These are phyloP conservation scores for Metschnikowia vanudenii DNA, from an alignment of 805 yeast species.

Conservation along the genomic window DNA sequence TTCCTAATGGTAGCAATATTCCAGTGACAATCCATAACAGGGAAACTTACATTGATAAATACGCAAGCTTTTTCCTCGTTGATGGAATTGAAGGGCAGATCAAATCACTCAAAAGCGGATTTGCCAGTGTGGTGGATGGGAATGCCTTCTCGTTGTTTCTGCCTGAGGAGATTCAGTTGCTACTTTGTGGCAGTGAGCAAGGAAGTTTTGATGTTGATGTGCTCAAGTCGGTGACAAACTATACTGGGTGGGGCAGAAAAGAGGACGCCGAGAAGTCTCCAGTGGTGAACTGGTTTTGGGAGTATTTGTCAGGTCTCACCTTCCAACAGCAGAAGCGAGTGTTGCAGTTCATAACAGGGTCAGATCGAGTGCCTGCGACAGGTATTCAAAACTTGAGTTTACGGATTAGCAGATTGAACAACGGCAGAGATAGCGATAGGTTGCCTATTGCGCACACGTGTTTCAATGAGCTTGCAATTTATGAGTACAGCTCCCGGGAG, in stretches of 20 bases:
- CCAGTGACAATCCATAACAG: constrained; percentile 61
- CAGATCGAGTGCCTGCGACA: constrained; percentile 89
- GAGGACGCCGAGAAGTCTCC: constrained; percentile 37
- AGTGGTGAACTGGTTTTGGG: constrained; percentile 85
- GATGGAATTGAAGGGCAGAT: constrained; percentile 54
- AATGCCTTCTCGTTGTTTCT: constrained; percentile 77
- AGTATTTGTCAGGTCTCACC: constrained; percentile 51
- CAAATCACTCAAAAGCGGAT: constrained; percentile 64
- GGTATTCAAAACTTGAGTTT: constrained; percentile 78
- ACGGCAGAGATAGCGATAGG: constrained; percentile 40
- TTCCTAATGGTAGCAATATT: constrained; percentile 54
- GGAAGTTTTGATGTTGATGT: constrained; percentile 62
- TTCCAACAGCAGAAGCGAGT: constrained; percentile 57
- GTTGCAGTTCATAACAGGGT: constrained; percentile 80
- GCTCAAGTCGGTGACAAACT: constrained; percentile 69
- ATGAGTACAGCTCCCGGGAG: constrained; percentile 57
- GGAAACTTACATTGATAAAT: constrained; percentile 57
- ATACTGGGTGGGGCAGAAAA: constrained; percentile 55
- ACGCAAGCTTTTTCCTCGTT: constrained; percentile 60
- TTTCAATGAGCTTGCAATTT: constrained; percentile 83
- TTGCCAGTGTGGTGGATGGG: constrained; percentile 72
- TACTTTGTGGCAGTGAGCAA: constrained; percentile 76
- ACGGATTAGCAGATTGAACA: constrained; percentile 53
- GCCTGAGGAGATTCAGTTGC: constrained; percentile 75
- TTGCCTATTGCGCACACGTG: constrained; percentile 92